These are phyloP conservation scores for Thalassiosira delicatula DNA, from an alignment of 352 stramenopile species.

Conservation along the genomic window DNA sequence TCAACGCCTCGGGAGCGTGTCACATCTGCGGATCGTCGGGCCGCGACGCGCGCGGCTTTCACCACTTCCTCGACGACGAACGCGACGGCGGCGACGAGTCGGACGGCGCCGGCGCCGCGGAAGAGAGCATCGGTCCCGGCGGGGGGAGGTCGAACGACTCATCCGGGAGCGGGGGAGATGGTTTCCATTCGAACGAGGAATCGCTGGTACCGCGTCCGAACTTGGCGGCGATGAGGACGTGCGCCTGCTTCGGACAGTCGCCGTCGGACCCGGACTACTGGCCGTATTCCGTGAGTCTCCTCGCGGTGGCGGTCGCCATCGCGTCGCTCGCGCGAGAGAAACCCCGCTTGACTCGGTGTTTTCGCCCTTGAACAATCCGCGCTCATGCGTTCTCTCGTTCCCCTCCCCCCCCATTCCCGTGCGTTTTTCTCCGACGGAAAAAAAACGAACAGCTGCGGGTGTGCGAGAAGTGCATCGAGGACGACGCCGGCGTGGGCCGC, in stretches of 20 bases:
- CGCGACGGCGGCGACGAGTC: not conserved
- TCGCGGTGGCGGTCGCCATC: too few relatives aligned
- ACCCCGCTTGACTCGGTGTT: too few relatives aligned
- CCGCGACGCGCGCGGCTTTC: conserved; percentile 12
- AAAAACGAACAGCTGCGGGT: conserved; percentile 35
- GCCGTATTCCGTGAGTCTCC: conserved; percentile 32
- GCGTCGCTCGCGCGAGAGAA: too few relatives aligned
- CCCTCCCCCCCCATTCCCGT: not conserved
- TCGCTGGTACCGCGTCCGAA: not conserved
- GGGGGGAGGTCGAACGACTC: not conserved
- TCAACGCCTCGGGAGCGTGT: conserved; percentile 39
- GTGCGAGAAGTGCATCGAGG: conserved; percentile 42
- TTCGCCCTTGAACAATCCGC: too few relatives aligned
- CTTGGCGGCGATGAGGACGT: conserved; percentile 36
- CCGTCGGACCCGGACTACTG: conserved; percentile 24
- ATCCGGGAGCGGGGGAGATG: too few relatives aligned
- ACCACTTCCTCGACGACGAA: conserved; percentile 4
- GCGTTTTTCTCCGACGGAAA: too few relatives aligned
- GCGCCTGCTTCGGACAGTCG: conserved; percentile 21
- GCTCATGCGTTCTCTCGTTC: too few relatives aligned
- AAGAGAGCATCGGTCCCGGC: not conserved
- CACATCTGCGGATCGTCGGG: conserved; percentile 48
- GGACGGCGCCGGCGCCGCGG: not conserved
- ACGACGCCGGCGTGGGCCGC: conserved; percentile 35
- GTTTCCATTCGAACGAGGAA: conserved; percentile 15